These are phyloP conservation scores for Eucalyptus paniculata DNA, from an alignment of 345 rosid genomes.

Conservation along the genomic window DNA sequence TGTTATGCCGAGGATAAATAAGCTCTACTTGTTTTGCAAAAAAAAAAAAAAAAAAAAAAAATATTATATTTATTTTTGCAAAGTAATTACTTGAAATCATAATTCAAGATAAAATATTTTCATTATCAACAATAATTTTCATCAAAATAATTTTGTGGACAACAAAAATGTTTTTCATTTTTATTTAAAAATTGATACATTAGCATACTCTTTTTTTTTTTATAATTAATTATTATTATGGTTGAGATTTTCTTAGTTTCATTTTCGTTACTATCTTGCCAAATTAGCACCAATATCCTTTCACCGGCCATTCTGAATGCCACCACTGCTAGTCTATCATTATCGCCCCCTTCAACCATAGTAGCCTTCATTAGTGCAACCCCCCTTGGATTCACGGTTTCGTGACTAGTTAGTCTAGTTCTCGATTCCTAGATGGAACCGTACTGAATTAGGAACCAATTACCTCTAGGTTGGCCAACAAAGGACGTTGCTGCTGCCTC, in stretches of 20 bases:
- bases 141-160: background rate
- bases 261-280: background rate
- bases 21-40: background rate
- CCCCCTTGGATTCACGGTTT: too few relatives aligned
- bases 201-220: background rate
- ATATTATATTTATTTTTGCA: background rate
- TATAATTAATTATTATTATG: rapidly evolving
- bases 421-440: too few relatives aligned
- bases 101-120: background rate
- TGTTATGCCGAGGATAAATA: background rate
- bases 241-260: background rate
- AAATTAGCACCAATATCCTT: background rate
- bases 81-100: background rate
- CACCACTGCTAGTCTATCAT: background rate
- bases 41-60: too few relatives aligned
- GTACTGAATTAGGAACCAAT: too few relatives aligned
- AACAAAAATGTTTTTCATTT: background rate
- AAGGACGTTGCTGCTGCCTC: rapidly evolving
- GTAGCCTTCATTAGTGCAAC: background rate
- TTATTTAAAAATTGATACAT: background rate
- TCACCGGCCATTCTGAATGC: rapidly evolving
- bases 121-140: background rate
- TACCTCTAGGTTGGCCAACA: too few relatives aligned
- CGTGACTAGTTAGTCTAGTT: too few relatives aligned
- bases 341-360: background rate